phyloP scores from a whole-genome alignment of 495 filamentous ascomycete genomes.

The Darksidea phi region DNA sequence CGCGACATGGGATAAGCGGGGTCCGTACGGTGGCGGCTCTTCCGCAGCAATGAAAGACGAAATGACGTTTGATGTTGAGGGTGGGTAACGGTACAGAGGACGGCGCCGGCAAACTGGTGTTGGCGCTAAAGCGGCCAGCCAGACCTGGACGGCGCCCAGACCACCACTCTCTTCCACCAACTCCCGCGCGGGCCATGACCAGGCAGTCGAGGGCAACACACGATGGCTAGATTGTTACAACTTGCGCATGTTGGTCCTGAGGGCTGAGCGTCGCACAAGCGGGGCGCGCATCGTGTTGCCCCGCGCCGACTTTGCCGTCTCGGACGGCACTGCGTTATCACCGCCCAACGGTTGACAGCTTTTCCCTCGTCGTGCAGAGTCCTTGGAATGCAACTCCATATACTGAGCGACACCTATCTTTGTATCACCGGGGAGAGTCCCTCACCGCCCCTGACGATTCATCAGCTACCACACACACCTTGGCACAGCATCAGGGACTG shows the following conservation, averaged over 20 bases:
- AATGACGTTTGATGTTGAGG: not conserved
- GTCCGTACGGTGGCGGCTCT: not conserved
- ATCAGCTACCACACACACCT: not conserved
- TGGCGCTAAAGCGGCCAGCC: not conserved
- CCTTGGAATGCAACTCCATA: not conserved
- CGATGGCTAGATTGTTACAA: no score
- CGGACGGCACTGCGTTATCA: not conserved
- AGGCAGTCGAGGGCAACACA: no score
- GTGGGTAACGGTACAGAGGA: not conserved
- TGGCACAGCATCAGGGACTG: not conserved
- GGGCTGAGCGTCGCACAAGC: not conserved
- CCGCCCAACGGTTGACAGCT: not conserved
- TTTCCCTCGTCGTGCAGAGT: not conserved
- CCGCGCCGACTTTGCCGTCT: not conserved
- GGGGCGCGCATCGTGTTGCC: not conserved
- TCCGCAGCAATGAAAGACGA: not conserved
- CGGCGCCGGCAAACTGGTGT: not conserved
- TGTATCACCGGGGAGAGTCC: not conserved
- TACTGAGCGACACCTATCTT: not conserved
- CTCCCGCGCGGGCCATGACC: no score
- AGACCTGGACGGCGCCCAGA: not conserved
- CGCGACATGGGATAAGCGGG: slow-evolving; percentile 7
- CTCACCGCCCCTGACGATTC: not conserved
- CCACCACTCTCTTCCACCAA: not conserved
- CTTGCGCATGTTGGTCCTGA: not conserved